Base-by-base conservation (phyloP, 2,329 filamentous ascomycete genomes). In the Neofusicoccum cordaticola region DNA sequence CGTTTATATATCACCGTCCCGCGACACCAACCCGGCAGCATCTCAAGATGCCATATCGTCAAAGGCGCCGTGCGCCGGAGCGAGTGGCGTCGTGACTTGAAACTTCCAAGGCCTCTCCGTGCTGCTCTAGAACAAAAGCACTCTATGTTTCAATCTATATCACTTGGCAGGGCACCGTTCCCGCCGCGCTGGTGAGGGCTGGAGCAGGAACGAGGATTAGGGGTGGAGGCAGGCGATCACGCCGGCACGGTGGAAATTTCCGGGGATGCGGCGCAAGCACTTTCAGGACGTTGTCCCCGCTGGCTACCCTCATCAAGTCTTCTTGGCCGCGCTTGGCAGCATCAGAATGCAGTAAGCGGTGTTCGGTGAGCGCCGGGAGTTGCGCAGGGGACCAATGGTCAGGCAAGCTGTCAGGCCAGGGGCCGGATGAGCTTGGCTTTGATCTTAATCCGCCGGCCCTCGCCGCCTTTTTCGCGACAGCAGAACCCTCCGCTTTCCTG, bases 311-410 rank as follows among this genome's bases (percentile, higher is more conserved):
- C 27, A 45, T 60, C 56, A 60, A 60, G 56, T 47, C 42, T 37
- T 37, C 56, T 60, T 60, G 56, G 56, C 56, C 42, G 42, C 27
- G 41, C 56, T 60, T 60, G 56, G 56, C 56, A 47, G 42, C 42
- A n/a, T 60, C 56, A 60, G 56, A 45, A 50, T 8, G 9, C 13
- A 35, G 27, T 27, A 60, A 47, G 56, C 56, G 27, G 56, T 22
- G 42, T 27, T 19, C 12, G 56, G 9, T 5, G 13, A 6, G 42
- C 37, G 31, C 13, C 22, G 27, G 15, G 53, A 58, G 39, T 19
- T 19, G 42, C 56, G 31, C 41, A 47, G 56, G 56, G 42, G n/a
- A 11, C 42, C 56, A 60, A 39, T 60, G 15, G 41, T 58, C 41
- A 45, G 53, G 22, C 41, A 8, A 19, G 22, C 41, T 34, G 34